Evolutionary conservation across 202 grass and related monocot species (phyloP), one percentile per base, ranked within the genome.

Genomic region (Zoysia matrella): DNA sequence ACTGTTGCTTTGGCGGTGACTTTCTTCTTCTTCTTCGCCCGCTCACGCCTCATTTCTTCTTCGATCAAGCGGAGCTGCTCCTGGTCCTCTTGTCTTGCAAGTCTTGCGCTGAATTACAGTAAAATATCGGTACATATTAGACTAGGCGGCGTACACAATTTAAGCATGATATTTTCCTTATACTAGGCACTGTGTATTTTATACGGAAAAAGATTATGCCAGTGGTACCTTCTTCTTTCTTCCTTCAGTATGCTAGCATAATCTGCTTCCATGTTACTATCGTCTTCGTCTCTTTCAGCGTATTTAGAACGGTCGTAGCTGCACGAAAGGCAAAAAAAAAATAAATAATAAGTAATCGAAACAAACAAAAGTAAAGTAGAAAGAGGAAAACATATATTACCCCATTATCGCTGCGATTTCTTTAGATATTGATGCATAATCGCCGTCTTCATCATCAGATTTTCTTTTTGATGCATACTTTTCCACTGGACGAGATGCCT

Each of bases 211-310:
- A 8, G 15, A 16, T 58, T 58, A 7, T 30, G 16, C 57, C 15
- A 58, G 58, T 48, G 11, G 30, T 94, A 97, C 95, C 95, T 93
- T 47, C 73, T 79, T 16, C 30, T 90, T 71, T 98, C 95, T 88
- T 98, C 95, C 67, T 85, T 93, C 8, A 93, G 83, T 65, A 98
- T 93, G n/a, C 82, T 85, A 69, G 90, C 76, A 62, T 90, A 98
- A 66, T 74, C 85, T 55, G 76, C 89, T 77, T 89, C 95, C 95
- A 98, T 98, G 73, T 93, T 63, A 60, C 87, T 81, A 18, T 90
- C 90, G 54, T 95, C 92, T 40, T 88, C 90, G 78, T 95, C 92
- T 49, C 41, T 81, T 73, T 44, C 85, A 9, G 69, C 65, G 60
- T 60, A 95, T 72, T 84, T 90, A 0, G 47, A 67, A 40, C 81